Percentiles rank a stretch among this genome's conserved stretches.
phyloP scores from a whole-genome alignment of 768 basidiomycete species.

The Boletus speciosus region DNA sequence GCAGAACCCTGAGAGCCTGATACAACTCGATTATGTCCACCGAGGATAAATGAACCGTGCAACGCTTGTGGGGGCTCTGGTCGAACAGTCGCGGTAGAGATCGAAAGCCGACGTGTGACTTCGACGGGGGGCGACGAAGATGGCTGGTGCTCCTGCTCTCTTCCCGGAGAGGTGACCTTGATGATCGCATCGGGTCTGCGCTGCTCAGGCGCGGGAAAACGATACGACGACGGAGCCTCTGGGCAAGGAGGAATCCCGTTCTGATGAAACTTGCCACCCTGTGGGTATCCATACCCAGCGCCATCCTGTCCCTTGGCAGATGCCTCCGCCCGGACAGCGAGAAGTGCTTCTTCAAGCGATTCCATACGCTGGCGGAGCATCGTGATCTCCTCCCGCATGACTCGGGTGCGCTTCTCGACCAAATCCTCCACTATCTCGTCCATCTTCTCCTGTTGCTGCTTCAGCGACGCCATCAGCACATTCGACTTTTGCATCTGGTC shows the following conservation, averaged over 20 bases:
- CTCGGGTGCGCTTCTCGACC: slow-evolving; percentile 58
- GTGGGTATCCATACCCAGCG: slow-evolving; percentile 17
- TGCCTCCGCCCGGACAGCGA: slow-evolving; percentile 24
- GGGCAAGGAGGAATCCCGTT: slow-evolving; percentile 36
- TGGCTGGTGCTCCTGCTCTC: slow-evolving; percentile 35
- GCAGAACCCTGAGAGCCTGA: slow-evolving; percentile 11
- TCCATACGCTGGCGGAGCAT: slow-evolving; percentile 61
- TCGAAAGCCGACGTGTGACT: slow-evolving; percentile 43
- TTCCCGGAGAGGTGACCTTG: slow-evolving; percentile 40
- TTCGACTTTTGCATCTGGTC: slow-evolving; percentile 70
- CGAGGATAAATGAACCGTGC: slow-evolving; percentile 15
- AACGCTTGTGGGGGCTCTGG: slow-evolving; percentile 38
- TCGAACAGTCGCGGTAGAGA: slow-evolving; percentile 40
- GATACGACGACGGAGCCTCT: slow-evolving; percentile 39
- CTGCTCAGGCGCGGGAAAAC: slow-evolving; percentile 44
- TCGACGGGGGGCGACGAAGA: slow-evolving; percentile 51
- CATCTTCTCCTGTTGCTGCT: slow-evolving; percentile 62
- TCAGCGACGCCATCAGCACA: slow-evolving; percentile 46
- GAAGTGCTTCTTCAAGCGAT: slow-evolving; percentile 57
- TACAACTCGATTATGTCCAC: slow-evolving; percentile 19
- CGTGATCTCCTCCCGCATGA: slow-evolving; percentile 59
- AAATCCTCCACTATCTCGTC: slow-evolving; percentile 55
- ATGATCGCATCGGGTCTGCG: slow-evolving; percentile 35
- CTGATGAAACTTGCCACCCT: slow-evolving; percentile 28
- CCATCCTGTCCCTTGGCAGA: slow-evolving; percentile 15